phyloP scores from a whole-genome alignment of 352 stramenopile species.

The Lagenidium sp. region DNA sequence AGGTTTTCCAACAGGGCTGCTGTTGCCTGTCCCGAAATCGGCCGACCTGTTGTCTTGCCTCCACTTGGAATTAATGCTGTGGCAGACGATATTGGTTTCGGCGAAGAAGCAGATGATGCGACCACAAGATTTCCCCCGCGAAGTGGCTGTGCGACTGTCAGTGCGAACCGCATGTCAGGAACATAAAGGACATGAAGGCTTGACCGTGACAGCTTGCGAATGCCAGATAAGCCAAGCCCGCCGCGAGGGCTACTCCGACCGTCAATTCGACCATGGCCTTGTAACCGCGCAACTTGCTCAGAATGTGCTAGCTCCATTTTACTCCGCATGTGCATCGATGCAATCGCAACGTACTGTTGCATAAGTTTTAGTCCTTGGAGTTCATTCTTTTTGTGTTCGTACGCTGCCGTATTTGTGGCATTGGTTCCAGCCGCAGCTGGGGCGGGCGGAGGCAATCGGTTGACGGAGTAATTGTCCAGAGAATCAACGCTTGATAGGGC shows the following conservation, averaged over 20 bases:
- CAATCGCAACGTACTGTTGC: slow-evolving; percentile 82
- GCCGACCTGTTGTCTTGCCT: not conserved
- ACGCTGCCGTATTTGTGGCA: slow-evolving; percentile 14
- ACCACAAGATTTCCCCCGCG: slow-evolving; percentile 8
- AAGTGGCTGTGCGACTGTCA: slow-evolving; percentile 17
- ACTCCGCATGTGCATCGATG: slow-evolving; percentile 85
- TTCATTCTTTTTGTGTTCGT: slow-evolving; percentile 72
- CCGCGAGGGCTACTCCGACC: slow-evolving; percentile 5
- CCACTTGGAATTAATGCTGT: slow-evolving; percentile 16
- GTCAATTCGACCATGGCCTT: slow-evolving; percentile 25
- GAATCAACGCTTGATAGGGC: slow-evolving; percentile 60
- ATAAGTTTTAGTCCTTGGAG: slow-evolving; percentile 75
- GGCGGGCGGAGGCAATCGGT: slow-evolving; percentile 7
- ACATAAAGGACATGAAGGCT: slow-evolving; percentile 21
- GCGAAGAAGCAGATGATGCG: slow-evolving; percentile 1
- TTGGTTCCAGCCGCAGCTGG: slow-evolving; percentile 3
- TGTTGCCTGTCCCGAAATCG: slow-evolving; percentile 7
- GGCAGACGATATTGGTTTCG: slow-evolving; percentile 12
- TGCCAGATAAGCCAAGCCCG: not conserved
- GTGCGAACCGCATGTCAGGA: slow-evolving; percentile 27
- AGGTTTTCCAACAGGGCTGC: slow-evolving; percentile 56
- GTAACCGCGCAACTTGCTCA: slow-evolving; percentile 67
- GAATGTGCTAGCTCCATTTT: slow-evolving; percentile 81
- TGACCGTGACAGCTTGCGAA: slow-evolving; percentile 14
- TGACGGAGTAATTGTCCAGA: slow-evolving; percentile 37